Evolutionary conservation across 345 rosid genomes (phyloP).

Genomic region (Melaleuca alternifolia): DNA sequence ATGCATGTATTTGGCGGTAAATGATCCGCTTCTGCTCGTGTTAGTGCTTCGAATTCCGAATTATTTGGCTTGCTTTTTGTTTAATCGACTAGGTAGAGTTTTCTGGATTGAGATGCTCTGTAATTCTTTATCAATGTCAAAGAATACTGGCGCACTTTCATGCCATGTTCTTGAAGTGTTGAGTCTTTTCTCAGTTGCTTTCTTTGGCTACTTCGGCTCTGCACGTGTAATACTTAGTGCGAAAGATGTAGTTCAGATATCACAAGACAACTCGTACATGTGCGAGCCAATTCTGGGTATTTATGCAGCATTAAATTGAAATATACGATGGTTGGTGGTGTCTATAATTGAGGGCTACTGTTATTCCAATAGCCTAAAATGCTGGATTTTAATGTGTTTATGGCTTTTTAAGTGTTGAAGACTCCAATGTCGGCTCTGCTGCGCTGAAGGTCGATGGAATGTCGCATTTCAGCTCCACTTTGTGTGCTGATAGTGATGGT

Average conservation of each 20-base stretch:
- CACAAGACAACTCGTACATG: background rate
- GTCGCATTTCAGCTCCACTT: background rate
- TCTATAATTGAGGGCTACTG: background rate
- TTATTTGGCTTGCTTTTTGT: background rate
- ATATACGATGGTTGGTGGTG: background rate
- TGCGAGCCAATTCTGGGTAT: rapidly evolving
- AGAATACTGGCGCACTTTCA: background rate
- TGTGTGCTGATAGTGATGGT: background rate
- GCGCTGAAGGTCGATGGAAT: background rate
- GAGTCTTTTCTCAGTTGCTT: background rate
- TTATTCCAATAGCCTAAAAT: background rate
- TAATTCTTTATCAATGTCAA: background rate
- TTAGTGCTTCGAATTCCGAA: background rate
- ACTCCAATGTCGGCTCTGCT: background rate
- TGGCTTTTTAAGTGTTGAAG: background rate
- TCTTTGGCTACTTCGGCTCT: background rate
- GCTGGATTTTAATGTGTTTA: background rate
- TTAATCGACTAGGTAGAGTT: background rate
- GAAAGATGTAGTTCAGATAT: background rate
- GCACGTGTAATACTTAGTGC: background rate
- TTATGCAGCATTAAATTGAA: background rate
- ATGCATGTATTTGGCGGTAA: background rate
- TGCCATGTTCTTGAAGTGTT: background rate
- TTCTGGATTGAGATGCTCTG: background rate
- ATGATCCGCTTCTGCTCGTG: background rate